Conservation (phyloP, 352 stramenopile species). For the Globisporangium emineosum region DNA sequence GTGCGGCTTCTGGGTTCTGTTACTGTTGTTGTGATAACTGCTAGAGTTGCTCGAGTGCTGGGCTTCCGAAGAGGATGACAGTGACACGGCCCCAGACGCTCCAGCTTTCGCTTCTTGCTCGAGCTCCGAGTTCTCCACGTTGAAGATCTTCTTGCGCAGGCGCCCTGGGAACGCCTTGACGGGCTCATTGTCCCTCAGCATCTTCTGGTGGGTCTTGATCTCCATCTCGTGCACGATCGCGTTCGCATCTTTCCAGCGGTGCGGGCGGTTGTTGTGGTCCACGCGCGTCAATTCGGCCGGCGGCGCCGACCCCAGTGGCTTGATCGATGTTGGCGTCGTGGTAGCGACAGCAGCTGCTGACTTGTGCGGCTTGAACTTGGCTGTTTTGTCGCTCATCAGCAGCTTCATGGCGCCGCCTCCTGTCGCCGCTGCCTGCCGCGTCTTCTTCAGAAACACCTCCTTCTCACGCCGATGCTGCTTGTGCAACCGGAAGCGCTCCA, state of each 20-base stretch:
- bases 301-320: constrained; percentile 17
- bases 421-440: constrained; percentile 33
- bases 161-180: constrained; percentile 60
- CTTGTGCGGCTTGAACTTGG: not conserved
- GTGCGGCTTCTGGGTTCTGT: not conserved
- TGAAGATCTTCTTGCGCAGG: constrained; percentile 48
- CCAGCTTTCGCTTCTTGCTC: not conserved
- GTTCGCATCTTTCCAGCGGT: constrained; percentile 79
- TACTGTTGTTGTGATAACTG: not conserved
- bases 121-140: constrained; percentile 16
- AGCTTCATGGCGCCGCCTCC: constrained; percentile 25
- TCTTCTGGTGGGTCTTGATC: constrained; percentile 48
- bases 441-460: constrained; percentile 58
- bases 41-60: not conserved
- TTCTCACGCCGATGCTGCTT: constrained; percentile 74
- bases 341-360: not conserved
- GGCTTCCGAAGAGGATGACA: not conserved
- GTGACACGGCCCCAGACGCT: not conserved
- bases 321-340: not conserved
- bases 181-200: constrained; percentile 41
- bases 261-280: constrained; percentile 84
- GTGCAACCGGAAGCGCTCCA: constrained; percentile 75
- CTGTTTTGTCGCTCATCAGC: constrained; percentile 5
- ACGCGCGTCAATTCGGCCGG: constrained; percentile 56
- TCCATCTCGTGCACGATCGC: constrained; percentile 68